Evolutionary conservation across 78 protist species (phyloP).

Genomic region (Dictyostelium capitatum): DNA sequence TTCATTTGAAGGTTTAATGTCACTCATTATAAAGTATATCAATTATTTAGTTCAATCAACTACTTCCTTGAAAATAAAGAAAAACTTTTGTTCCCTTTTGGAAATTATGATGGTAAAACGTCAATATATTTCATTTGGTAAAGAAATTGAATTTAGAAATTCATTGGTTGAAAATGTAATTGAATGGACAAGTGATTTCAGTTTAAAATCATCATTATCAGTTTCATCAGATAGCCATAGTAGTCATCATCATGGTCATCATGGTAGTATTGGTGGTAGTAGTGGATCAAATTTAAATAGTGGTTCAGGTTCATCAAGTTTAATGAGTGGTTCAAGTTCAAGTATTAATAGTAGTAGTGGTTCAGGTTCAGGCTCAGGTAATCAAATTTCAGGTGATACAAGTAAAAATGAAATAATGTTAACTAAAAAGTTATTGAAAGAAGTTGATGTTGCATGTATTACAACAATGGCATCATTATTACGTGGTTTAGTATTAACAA

Average conservation of each 20-base stretch:
- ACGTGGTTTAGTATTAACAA: conserved; percentile 50
- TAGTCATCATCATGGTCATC: no score
- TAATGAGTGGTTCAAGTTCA: no score
- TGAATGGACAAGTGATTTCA: conserved; percentile 78
- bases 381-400: neutral
- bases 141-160: conserved; percentile 77
- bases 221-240: conserved; percentile 4
- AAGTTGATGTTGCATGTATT: conserved; percentile 75
- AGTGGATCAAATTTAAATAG: no score
- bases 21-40: conserved; percentile 41
- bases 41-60: conserved; percentile 9
- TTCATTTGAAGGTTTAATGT: conserved; percentile 58
- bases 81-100: conserved; percentile 69
- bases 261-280: no score
- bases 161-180: conserved; percentile 48
- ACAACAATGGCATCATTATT: conserved; percentile 60
- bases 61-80: conserved; percentile 44
- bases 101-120: conserved; percentile 76
- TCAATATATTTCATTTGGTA: conserved; percentile 56
- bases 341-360: neutral
- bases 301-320: no score
- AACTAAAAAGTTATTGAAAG: conserved; percentile 17
- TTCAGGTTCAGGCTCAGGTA: neutral
- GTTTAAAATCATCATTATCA: conserved; percentile 27
- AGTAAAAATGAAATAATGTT: conserved; percentile 35